Evolutionary conservation across 2,329 filamentous ascomycete genomes (phyloP).

Genomic region (Podosphaera fusca): DNA sequence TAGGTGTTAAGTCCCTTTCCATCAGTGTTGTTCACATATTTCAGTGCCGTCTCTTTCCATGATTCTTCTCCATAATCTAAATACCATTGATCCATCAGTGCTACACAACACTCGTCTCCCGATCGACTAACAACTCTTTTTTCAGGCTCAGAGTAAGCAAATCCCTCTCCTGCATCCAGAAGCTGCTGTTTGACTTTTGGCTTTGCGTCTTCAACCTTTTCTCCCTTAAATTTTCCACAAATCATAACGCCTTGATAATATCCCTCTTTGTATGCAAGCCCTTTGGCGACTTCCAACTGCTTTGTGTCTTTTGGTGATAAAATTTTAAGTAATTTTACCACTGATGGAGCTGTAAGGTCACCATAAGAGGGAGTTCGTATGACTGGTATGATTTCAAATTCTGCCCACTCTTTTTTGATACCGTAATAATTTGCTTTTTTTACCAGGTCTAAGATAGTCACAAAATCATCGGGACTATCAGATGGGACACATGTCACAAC

Average conservation of each 20-base stretch:
- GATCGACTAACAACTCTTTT: constrained; percentile 72
- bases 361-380: constrained; percentile 77
- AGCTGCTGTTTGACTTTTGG: constrained; percentile 60
- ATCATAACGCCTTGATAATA: constrained; percentile 90
- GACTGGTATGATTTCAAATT: constrained; percentile 70
- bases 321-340: constrained; percentile 89
- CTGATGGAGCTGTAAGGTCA: constrained; percentile 56
- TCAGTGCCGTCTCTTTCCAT: constrained; percentile 57
- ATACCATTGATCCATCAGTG: constrained; percentile 93
- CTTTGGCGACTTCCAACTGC: constrained; percentile 81
- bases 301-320: constrained; percentile 86
- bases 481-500: constrained; percentile 92
- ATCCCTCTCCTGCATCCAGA: constrained; percentile 55
- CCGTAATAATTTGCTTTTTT: constrained; percentile 95
- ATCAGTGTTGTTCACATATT: constrained; percentile 45
- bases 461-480: constrained; percentile 87
- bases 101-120: constrained; percentile 80
- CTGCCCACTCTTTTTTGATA: constrained; percentile 91
- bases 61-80: constrained; percentile 82
- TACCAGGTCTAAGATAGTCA: constrained; percentile 62
- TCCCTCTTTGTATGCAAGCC: constrained; percentile 88
- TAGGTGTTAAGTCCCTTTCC: constrained; percentile 57
- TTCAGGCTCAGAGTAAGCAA: constrained; percentile 85
- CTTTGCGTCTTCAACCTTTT: constrained; percentile 71
- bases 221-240: constrained; percentile 67